Base-by-base conservation (phyloP, 2,329 filamentous ascomycete species). In the Metarhizium guizhouense region DNA sequence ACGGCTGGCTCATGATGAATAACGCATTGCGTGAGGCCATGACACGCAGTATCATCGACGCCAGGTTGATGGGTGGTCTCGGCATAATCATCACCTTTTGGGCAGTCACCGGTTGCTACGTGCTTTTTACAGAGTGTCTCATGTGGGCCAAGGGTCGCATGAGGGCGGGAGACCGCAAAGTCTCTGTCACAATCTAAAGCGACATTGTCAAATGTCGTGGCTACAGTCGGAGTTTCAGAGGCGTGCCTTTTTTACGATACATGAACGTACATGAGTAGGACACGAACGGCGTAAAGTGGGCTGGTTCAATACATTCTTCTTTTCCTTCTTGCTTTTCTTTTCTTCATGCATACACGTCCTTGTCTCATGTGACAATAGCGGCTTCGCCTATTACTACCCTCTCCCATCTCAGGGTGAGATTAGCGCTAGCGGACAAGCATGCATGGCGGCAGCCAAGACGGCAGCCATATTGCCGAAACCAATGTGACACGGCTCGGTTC, bases 81-180 rank as follows among this genome's bases (percentile, higher is more conserved):
- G 71, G 71, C 3, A 62, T 78, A 25, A 79, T 81, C 51, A 49
- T 76, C 25, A 70, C 71, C 1, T 76, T 77, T 57, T 80, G 78
- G 78, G 70, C 69, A 32, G 62, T 77, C 16, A 77, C 78, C 0
- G 73, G 77, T 2, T 63, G 74, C 40, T 81, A 80, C 55, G 71
- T 81, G 56, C 59, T 72, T 38, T 78, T 80, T 51, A 78, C 74
- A 14, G 75, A 80, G 61, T 66, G 69, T 45, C 66, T 69, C 8
- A 66, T 78, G 50, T 73, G 74, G 68, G 62, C 63, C 5, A 72
- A 70, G 56, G 68, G 69, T 13, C 64, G 63, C 36, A 58, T 66
- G 61, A 65, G 68, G 52, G 58, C 57, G 7, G 65, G 61, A 10
- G 67, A 67, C 53, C 66, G 64, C 40, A 64, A 56, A 43, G 51